Conservation (phyloP, 805 yeast genomes). For the Komagataella populi region DNA sequence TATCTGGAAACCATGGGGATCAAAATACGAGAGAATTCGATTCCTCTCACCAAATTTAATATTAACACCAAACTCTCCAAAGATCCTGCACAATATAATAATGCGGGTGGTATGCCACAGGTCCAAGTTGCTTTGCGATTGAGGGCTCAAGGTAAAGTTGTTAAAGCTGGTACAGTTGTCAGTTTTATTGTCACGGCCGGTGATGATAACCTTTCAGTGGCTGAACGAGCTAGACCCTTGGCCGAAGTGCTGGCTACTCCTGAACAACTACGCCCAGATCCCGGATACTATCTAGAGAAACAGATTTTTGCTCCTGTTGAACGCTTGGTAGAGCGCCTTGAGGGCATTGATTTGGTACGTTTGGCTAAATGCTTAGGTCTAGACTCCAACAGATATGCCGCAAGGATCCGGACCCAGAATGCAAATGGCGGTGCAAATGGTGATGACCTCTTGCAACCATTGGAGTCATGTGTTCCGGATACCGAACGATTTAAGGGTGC, state of each 20-base stretch:
- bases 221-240: conserved; percentile 76
- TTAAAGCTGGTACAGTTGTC: conserved; percentile 82
- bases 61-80: conserved; percentile 84
- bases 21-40: conserved; percentile 45
- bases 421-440: conserved; percentile 11
- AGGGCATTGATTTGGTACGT: conserved; percentile 72
- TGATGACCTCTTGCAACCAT: conserved; percentile 42
- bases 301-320: conserved; percentile 88
- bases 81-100: conserved; percentile 76
- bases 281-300: conserved; percentile 67
- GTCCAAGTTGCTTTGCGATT: conserved; percentile 84
- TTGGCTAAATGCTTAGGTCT: conserved; percentile 70
- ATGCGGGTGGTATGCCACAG: conserved; percentile 70
- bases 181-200: conserved; percentile 66
- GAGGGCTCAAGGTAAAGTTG: conserved; percentile 70
- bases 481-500: conserved; percentile 67
- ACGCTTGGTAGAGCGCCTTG: conserved; percentile 71
- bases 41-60: conserved; percentile 54
- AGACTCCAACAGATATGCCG: conserved; percentile 51
- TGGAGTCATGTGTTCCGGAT: conserved; percentile 73
- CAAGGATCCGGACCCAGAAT: conserved; percentile 19
- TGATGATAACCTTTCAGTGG: conserved; percentile 30
- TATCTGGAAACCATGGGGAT: conserved; percentile 49
- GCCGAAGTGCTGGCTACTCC: conserved; percentile 51
- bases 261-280: conserved; percentile 51